Evolutionary conservation across 2,329 filamentous ascomycete species (phyloP).

Genomic region (Trichoderma sp.): DNA sequence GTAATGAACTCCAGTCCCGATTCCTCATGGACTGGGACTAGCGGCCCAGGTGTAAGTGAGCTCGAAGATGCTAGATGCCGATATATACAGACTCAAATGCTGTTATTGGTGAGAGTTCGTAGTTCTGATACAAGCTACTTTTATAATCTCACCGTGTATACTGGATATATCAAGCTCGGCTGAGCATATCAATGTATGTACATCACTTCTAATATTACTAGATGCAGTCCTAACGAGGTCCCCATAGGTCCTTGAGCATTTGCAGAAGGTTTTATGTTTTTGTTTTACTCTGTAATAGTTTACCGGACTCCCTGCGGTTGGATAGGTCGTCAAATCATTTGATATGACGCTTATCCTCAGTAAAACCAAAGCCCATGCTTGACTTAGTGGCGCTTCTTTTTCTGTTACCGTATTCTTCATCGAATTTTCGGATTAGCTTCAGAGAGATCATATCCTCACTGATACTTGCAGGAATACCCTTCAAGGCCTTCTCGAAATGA

Average conservation of each 20-base stretch:
- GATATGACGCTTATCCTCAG: constrained; percentile 32
- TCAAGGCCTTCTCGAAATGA: constrained; percentile 83
- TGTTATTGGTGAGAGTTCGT: neutral
- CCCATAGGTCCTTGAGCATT: neutral
- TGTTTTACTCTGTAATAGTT: neutral
- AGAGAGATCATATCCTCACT: constrained; percentile 90
- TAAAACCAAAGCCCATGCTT: constrained; percentile 58
- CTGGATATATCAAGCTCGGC: neutral
- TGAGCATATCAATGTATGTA: neutral
- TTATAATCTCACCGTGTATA: neutral
- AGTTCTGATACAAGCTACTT: neutral
- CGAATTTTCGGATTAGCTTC: constrained; percentile 86
- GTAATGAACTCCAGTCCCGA: neutral
- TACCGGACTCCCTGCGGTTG: neutral
- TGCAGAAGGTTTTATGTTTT: neutral
- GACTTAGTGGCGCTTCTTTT: constrained; percentile 59
- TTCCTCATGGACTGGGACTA: neutral
- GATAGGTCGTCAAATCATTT: neutral
- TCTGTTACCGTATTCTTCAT: constrained; percentile 88
- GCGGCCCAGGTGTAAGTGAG: neutral
- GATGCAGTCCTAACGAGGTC: neutral
- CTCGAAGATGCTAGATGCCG: neutral
- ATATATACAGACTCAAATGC: neutral
- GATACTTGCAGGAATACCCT: constrained; percentile 88
- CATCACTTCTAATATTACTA: neutral